Evolutionary conservation across 495 filamentous ascomycete species (phyloP).

Genomic region (Pseudotulostoma volvatum): DNA sequence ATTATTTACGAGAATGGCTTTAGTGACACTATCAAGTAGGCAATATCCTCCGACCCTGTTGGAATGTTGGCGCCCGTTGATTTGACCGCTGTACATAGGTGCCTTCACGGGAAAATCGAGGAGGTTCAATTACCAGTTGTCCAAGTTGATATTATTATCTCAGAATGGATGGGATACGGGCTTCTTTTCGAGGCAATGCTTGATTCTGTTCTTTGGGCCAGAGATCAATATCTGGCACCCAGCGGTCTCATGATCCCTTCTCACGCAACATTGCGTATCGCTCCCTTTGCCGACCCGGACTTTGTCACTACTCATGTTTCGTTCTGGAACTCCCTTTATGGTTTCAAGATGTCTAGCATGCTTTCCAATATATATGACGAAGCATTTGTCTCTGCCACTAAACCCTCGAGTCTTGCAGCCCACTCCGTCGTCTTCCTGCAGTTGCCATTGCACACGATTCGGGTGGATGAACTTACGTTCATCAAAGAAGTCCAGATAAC

Average conservation of each 20-base stretch:
- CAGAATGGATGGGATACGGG: slow-evolving; percentile 96
- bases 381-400: slow-evolving; percentile 35
- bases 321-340: slow-evolving; percentile 56
- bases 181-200: slow-evolving; percentile 91
- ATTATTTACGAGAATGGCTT: slow-evolving; percentile 72
- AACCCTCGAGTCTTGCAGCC: slow-evolving; percentile 26
- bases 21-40: slow-evolving; percentile 58
- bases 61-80: no score
- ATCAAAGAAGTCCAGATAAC: slow-evolving; percentile 37
- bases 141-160: slow-evolving; percentile 87
- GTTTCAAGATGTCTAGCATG: slow-evolving; percentile 41
- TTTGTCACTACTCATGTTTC: slow-evolving; percentile 47
- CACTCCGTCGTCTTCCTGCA: slow-evolving; percentile 36
- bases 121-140: slow-evolving; percentile 65
- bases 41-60: not conserved
- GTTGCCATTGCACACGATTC: slow-evolving; percentile 39
- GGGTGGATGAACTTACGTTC: slow-evolving; percentile 40
- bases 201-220: slow-evolving; percentile 77
- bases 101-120: slow-evolving; percentile 79
- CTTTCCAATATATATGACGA: slow-evolving; percentile 42
- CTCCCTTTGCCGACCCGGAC: slow-evolving; percentile 72
- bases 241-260: slow-evolving; percentile 79
- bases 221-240: slow-evolving; percentile 65
- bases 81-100: slow-evolving; percentile 21
- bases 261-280: slow-evolving; percentile 72